These are phyloP conservation scores for Lentinula detonsa DNA, from an alignment of 768 basidiomycete genomes.

Conservation along the genomic window DNA sequence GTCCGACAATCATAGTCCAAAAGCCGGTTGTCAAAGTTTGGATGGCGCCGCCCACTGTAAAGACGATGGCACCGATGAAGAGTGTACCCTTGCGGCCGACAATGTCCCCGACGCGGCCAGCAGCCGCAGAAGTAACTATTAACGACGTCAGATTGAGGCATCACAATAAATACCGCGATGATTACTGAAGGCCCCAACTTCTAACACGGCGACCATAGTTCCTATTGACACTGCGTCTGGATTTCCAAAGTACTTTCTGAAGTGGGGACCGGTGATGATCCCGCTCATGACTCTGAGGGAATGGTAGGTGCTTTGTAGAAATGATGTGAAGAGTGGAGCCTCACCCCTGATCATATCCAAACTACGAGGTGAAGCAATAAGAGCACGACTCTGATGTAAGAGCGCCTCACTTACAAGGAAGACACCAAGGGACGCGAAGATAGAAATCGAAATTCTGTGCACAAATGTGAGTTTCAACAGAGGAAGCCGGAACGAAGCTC, in stretches of 20 bases:
- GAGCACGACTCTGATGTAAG: neutral
- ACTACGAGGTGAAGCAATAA: conserved; percentile 32
- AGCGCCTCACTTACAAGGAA: conserved; percentile 56
- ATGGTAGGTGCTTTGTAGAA: neutral
- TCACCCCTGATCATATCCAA: conserved; percentile 86
- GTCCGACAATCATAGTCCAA: conserved; percentile 68
- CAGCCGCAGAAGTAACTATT: conserved; percentile 81
- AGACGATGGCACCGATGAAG: conserved; percentile 75
- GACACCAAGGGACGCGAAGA: conserved; percentile 80
- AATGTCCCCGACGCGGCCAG: conserved; percentile 82
- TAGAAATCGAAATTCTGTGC: conserved; percentile 37
- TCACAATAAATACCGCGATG: conserved; percentile 7
- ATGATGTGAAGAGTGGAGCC: conserved; percentile 11
- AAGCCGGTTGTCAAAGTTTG: conserved; percentile 83
- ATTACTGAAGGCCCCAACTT: conserved; percentile 87
- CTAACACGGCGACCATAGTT: conserved; percentile 95
- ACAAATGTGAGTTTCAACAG: neutral
- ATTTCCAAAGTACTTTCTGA: conserved; percentile 74
- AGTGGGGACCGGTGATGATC: conserved; percentile 84
- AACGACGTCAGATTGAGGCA: neutral
- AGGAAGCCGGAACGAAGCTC: conserved; percentile 26
- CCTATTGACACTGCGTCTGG: conserved; percentile 73
- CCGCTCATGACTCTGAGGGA: conserved; percentile 76
- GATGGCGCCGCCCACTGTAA: conserved; percentile 80
- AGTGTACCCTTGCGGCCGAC: conserved; percentile 84